Conservation (phyloP, 495 filamentous ascomycete genomes). For the Aspergillus panamensis region DNA sequence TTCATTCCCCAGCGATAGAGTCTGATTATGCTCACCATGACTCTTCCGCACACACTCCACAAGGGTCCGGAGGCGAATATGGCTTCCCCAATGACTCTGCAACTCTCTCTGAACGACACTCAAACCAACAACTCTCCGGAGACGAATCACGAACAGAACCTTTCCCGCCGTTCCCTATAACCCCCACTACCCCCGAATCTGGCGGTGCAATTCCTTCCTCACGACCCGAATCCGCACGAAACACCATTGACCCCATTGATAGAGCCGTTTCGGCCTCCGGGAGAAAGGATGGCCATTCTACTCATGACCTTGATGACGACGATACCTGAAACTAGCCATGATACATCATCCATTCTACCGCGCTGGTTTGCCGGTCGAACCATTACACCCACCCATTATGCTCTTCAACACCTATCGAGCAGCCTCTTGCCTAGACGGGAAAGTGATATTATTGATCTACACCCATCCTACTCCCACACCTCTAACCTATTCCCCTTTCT, state of each 20-base stretch:
- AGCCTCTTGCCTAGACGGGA: neutral
- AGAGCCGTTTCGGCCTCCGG: neutral
- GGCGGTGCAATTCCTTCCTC: constrained; percentile 5
- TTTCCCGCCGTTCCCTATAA: constrained; percentile 34
- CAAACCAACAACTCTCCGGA: constrained; percentile 17
- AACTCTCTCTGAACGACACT: constrained; percentile 15
- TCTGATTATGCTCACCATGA: constrained; percentile 11
- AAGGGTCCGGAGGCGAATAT: constrained; percentile 15
- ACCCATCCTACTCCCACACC: neutral
- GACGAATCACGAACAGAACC: constrained; percentile 34
- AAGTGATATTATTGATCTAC: neutral
- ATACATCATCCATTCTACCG: neutral
- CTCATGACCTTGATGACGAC: neutral
- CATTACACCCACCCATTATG: neutral
- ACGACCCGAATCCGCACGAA: neutral
- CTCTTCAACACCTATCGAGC: neutral
- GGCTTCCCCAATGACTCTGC: constrained; percentile 1
- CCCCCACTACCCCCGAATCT: constrained; percentile 8
- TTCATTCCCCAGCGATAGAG: constrained; percentile 13
- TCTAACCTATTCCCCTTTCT: neutral
- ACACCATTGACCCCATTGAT: neutral
- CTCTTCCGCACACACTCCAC: constrained; percentile 5
- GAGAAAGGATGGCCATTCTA: neutral
- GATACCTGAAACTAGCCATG: neutral
- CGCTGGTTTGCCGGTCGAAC: constrained; percentile 23